A percentile compares a stretch with the other conserved stretches of the same genome.
Conservation (phyloP, 305 asterid species). For the Rubia peregrina region DNA sequence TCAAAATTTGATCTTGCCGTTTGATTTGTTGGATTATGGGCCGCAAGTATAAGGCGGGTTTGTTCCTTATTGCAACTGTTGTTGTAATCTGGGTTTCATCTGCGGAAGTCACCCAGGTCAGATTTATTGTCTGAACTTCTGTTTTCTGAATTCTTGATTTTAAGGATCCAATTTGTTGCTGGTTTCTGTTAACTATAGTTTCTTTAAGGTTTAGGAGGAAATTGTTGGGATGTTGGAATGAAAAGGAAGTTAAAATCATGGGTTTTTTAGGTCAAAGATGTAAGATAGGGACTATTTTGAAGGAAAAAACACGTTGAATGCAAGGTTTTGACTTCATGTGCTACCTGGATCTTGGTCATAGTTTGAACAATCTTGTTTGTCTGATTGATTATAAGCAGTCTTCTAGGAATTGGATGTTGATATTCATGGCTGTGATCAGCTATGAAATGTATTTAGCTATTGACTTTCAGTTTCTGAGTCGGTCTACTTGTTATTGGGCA, state of each 20-base stretch:
- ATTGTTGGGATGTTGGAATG: slow-evolving; percentile 1
- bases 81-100: slow-evolving; percentile 97
- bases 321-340: neutral
- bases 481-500: slow-evolving; percentile 21
- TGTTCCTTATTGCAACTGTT: slow-evolving; percentile 75
- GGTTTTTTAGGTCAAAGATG: neutral
- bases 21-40: slow-evolving; percentile 54
- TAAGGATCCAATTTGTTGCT: neutral
- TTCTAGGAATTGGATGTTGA: neutral
- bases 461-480: neutral
- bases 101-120: slow-evolving; percentile 98
- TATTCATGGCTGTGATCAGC: neutral
- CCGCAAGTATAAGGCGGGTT: slow-evolving; percentile 81
- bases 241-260: neutral
- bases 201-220: neutral
- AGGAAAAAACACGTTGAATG: neutral
- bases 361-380: neutral
- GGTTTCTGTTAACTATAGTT: neutral
- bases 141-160: neutral
- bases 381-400: neutral
- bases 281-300: neutral
- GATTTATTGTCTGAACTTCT: slow-evolving; percentile 12
- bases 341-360: neutral
- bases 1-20: slow-evolving; percentile 26
- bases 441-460: neutral